Evolutionary conservation across 495 filamentous ascomycete genomes (phyloP), one percentile per base, ranked within the genome.

Genomic region (Immersiella caudata): DNA sequence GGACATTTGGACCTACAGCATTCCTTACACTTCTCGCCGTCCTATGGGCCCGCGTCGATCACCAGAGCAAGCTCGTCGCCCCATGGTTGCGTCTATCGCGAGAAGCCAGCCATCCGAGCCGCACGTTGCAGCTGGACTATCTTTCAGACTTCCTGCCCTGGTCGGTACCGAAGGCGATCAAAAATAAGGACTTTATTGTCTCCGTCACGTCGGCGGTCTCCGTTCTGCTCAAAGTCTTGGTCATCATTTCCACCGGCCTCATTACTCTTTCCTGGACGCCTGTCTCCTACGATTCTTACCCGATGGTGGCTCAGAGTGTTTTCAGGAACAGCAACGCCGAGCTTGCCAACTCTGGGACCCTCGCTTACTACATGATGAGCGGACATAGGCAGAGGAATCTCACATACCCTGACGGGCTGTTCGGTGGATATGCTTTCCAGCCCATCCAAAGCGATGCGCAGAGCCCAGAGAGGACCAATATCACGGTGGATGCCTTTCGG

Each of bases 1-100:
- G 74, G 75, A 75, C 70, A 0, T 77, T 75, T 29, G 75, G 75
- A 6, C 75, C 77, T 26, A 79, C 77, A 4, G 75, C 75, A 0
- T 35, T 76, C 36, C 60, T 79, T 0, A 75, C 73, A 3, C 22
- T 75, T 0, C 51, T 76, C 6, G 67, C 61, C 18, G 73, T 70
- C 1, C 3, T 78, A 1, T 79, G 74, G 77, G 62, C 62, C 2
- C 72, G 73, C 0, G 68, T 70, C 6, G 75, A 77, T 33, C 72
- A 70, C 57, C 68, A 75, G n/a, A 61, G 67, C 26, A 77, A 77
- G 40, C 16, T 70, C 14, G 67, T 68, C 26, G 70, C 72, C 6
- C 77, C 77, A 20, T 80, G 76, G 78, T 60, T 71, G 18, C 62
- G 62, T 11, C 60, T 74, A 20, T 6, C 22, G 16, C 24, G 64